A percentile compares a stretch with the other conserved stretches of the same genome.
Conservation (phyloP, 2,329 filamentous ascomycete genomes). For the Fusarium brachygibbosum region DNA sequence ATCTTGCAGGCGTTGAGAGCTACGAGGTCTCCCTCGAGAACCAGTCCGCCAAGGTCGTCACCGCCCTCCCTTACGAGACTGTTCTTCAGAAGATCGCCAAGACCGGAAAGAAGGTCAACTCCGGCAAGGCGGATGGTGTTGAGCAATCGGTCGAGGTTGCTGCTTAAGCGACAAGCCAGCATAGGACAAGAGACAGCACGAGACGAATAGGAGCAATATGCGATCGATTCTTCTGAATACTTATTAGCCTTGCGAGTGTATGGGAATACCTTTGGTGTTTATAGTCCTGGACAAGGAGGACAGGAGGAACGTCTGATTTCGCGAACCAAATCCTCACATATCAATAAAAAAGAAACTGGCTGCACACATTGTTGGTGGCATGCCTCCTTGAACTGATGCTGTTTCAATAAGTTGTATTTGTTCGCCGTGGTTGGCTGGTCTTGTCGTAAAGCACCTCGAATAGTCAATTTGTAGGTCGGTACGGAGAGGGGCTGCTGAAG, state of each 20-base stretch:
- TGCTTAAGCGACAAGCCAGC: constrained; percentile 38
- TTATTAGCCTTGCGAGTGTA: constrained; percentile 39
- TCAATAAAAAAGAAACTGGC: constrained; percentile 21
- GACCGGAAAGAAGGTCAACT: constrained; percentile 93
- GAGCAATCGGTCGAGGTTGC: constrained; percentile 64
- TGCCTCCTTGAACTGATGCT: not conserved
- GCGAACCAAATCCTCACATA: constrained; percentile 18
- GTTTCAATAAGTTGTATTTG: not conserved
- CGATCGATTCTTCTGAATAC: constrained; percentile 29
- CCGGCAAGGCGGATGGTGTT: constrained; percentile 77
- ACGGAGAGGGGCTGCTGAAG: not conserved
- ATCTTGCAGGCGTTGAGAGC: constrained; percentile 78
- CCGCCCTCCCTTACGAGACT: constrained; percentile 80
- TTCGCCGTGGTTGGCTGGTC: not conserved
- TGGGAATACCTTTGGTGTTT: constrained; percentile 42
- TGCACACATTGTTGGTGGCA: not conserved
- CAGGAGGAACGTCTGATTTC: constrained; percentile 38
- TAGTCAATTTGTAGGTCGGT: not conserved
- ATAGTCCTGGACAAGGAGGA: constrained; percentile 29
- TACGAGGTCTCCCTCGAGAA: constrained; percentile 89
- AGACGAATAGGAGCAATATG: constrained; percentile 7
- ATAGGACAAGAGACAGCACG: constrained; percentile 11
- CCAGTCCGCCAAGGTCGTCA: constrained; percentile 83
- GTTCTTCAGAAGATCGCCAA: constrained; percentile 92
- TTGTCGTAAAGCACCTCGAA: not conserved